phyloP scores from a whole-genome alignment of 2,329 filamentous ascomycete species.

The Alternaria panax region DNA sequence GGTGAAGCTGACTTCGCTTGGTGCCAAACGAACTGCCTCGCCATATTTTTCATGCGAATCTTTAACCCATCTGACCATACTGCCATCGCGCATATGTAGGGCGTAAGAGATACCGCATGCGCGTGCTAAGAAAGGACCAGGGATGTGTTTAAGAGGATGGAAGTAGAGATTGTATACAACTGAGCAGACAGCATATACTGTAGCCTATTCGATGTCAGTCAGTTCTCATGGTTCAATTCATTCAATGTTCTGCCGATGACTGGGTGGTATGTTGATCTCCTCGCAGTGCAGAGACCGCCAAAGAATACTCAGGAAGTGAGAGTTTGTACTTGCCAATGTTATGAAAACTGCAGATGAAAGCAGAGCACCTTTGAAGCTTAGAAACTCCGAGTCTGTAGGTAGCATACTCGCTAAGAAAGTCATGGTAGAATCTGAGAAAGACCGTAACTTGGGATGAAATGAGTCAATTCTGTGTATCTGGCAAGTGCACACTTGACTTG shows the following conservation, averaged over 20 bases:
- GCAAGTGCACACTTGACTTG: background rate
- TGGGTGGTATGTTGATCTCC: background rate
- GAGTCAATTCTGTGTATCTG: background rate
- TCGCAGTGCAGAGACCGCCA: background rate
- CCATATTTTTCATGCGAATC: slow-evolving; percentile 52
- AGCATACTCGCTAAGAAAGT: background rate
- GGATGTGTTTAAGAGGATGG: slow-evolving; percentile 54
- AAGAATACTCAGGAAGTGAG: background rate
- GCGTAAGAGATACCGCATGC: slow-evolving; percentile 45
- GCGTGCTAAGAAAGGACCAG: slow-evolving; percentile 51
- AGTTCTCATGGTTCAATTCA: background rate
- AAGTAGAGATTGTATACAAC: slow-evolving; percentile 53
- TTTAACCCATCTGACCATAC: slow-evolving; percentile 32
- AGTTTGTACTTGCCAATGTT: background rate
- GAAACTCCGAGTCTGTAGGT: background rate
- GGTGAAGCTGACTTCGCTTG: slow-evolving; percentile 55
- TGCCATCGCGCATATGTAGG: slow-evolving; percentile 36
- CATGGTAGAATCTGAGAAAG: background rate
- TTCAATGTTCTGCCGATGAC: too few species aligned
- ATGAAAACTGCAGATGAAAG: background rate
- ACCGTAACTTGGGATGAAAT: background rate
- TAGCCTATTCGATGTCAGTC: slow-evolving; percentile 15
- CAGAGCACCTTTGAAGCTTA: background rate
- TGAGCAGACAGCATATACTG: slow-evolving; percentile 20
- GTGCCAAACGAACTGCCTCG: slow-evolving; percentile 52